Base-by-base conservation (phyloP, 1,284 basidiomycete genomes). In the Sanghuangporus sanghuang region DNA sequence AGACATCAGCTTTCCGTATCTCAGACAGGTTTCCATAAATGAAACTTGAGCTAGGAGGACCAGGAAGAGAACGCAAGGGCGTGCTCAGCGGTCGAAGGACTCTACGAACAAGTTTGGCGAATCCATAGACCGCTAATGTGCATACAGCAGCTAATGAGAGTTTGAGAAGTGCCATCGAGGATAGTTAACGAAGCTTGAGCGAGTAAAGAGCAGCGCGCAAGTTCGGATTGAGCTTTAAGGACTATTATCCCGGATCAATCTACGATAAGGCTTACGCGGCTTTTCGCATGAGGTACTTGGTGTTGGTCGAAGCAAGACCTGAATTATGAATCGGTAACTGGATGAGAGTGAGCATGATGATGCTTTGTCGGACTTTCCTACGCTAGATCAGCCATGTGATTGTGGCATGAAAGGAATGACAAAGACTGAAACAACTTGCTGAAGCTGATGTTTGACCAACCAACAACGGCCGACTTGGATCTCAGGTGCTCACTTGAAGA, bases 11-110 rank as follows among this genome's bases (percentile, higher is more conserved):
- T 9, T 36, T 52, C 12, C 48, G 48, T 3, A 86, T 77, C 6
- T 82, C 77, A 56, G 70, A 74, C 60, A 84, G 52, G 68, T 84
- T 83, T 0, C 87, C 87, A 65, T 74, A 85, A 23, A 89, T 65
- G 64, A 76, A 77, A 68, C 79, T 82, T 0, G 74, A 67, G 63
- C 69, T 79, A 44, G 77, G 75, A 0, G 85, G 86, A 0, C 85
- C 85, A 6, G 78, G 83, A 21, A 87, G 69, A 52, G 73, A 64
- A 27, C 77, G 76, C 6, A 85, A 65, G 0, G 81, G 77, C 1
- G 82, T 82, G 1, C 9, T 27, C 27, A 46, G 44, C 42, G 44
- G 35, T 36, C 57, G 16, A 5, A 27, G 16, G 3, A 59, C 5
- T 44, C 57, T 18, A 8, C 27, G 44, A 14, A 59, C 6, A 48